These are phyloP conservation scores for Poa annua DNA, from an alignment of 176 grass and related monocot genomes.

Conservation along the genomic window DNA sequence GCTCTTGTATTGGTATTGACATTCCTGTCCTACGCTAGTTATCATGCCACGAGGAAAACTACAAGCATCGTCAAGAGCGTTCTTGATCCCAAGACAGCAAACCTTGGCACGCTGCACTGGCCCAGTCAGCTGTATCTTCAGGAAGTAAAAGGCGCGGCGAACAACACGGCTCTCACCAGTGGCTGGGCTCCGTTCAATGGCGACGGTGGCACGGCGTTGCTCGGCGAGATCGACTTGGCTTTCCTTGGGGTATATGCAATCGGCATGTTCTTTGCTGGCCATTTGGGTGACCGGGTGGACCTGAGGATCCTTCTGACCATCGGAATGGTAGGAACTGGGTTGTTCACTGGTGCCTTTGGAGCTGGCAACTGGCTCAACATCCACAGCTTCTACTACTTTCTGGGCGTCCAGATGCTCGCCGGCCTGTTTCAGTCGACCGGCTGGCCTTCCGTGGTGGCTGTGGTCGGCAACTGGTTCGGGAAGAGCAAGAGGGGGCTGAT, in stretches of 20 bases:
- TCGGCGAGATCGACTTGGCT: slow-evolving; percentile 76
- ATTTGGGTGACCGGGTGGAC: slow-evolving; percentile 74
- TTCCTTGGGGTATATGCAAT: slow-evolving; percentile 78
- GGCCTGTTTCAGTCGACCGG: slow-evolving; percentile 77
- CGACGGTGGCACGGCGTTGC: slow-evolving; percentile 61
- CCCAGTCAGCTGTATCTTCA: slow-evolving; percentile 64
- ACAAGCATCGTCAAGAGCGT: slow-evolving; percentile 88
- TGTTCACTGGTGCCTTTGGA: slow-evolving; percentile 74
- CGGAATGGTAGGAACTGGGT: slow-evolving; percentile 71
- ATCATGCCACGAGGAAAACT: slow-evolving; percentile 85
- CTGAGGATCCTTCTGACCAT: slow-evolving; percentile 70
- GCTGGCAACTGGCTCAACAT: slow-evolving; percentile 78
- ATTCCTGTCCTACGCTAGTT: slow-evolving; percentile 76
- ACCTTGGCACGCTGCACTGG: slow-evolving; percentile 51
- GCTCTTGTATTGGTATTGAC: slow-evolving; percentile 64
- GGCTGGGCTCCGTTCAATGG: slow-evolving; percentile 80
- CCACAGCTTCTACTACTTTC: slow-evolving; percentile 80
- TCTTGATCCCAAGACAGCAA: slow-evolving; percentile 74
- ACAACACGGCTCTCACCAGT: slow-evolving; percentile 10
- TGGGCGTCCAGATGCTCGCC: slow-evolving; percentile 71
- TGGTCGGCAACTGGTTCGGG: slow-evolving; percentile 81
- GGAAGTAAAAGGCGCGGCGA: slow-evolving; percentile 24
- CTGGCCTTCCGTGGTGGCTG: slow-evolving; percentile 81
- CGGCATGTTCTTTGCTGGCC: slow-evolving; percentile 88
- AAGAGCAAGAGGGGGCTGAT: slow-evolving; percentile 89